Conservation (phyloP, 2,329 filamentous ascomycete genomes). For the Aspergillus fumigatiaffinis region DNA sequence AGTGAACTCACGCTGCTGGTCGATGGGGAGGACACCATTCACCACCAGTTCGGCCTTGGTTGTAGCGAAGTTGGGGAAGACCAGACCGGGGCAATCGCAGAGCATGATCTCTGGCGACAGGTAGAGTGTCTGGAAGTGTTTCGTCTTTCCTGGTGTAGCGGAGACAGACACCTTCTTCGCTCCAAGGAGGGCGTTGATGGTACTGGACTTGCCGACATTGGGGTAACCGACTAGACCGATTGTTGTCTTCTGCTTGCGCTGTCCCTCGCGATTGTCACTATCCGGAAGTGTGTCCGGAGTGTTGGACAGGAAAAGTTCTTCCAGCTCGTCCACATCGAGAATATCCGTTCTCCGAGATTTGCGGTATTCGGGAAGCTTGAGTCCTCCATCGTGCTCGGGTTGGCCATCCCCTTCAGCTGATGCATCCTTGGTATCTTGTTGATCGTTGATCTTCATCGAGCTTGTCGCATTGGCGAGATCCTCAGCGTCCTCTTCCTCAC, state of each 20-base stretch:
- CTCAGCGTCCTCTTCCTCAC: conserved; percentile 30
- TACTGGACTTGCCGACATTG: conserved; percentile 98
- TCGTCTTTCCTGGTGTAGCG: conserved; percentile 95
- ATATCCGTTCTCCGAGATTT: conserved; percentile 63
- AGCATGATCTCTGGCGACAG: conserved; percentile 84
- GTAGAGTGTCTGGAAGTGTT: conserved; percentile 98
- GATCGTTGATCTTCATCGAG: conserved; percentile 21
- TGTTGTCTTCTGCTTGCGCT: conserved; percentile 63
- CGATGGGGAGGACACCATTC: conserved; percentile 91
- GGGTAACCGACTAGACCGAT: conserved; percentile 96
- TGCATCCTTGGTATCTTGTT: conserved; percentile 28
- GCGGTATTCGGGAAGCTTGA: conserved; percentile 12
- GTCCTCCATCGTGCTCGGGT: conserved; percentile 23
- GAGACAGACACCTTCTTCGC: conserved; percentile 98
- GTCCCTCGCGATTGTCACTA: conserved; percentile 44
- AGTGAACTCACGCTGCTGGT: conserved; percentile 89
- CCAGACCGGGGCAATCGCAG: conserved; percentile 96
- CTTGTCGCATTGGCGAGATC: conserved; percentile 12
- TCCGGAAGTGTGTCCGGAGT: conserved; percentile 52
- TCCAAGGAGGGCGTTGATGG: conserved; percentile 97
- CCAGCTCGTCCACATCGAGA: conserved; percentile 86
- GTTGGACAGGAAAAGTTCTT: conserved; percentile 79
- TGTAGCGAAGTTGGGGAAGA: conserved; percentile 95
- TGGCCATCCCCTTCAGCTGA: conserved; percentile 1
- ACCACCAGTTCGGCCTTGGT: conserved; percentile 96